Evolutionary conservation across 1,284 basidiomycete species (phyloP).

Genomic region (Meira nashicola): DNA sequence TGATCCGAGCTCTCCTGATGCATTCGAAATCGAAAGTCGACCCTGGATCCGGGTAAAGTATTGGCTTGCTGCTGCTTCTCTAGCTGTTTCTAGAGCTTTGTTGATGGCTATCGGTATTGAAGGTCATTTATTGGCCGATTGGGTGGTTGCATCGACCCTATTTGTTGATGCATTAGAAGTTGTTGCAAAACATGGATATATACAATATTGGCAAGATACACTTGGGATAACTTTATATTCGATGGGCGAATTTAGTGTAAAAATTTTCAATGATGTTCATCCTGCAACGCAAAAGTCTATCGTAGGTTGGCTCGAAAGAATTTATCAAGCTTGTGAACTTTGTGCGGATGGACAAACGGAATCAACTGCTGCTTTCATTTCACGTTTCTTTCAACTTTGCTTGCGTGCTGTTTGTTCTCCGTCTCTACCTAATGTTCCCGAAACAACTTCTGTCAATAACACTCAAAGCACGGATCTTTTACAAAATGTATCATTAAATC

Average conservation of each 20-base stretch:
- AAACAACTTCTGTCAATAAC: background rate
- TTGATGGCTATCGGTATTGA: background rate
- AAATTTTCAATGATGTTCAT: background rate
- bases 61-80: background rate
- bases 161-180: constrained; percentile 2
- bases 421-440: background rate
- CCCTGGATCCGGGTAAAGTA: background rate
- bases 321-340: constrained; percentile 1
- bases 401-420: background rate
- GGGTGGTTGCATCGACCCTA: background rate
- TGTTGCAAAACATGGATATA: background rate
- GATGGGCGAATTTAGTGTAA: constrained; percentile 1
- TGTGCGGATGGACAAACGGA: constrained; percentile 1
- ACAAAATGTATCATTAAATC: background rate
- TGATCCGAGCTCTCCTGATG: constrained; percentile 1
- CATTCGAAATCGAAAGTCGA: background rate
- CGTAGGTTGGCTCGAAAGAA: background rate
- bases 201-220: constrained; percentile 1
- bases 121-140: background rate
- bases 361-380: constrained; percentile 1
- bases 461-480: background rate
- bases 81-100: background rate
- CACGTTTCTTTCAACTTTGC: constrained; percentile 5
- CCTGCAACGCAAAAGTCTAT: background rate
- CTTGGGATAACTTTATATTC: background rate